Conservation (phyloP, 345 rosid species). For the Brassica carinata region DNA sequence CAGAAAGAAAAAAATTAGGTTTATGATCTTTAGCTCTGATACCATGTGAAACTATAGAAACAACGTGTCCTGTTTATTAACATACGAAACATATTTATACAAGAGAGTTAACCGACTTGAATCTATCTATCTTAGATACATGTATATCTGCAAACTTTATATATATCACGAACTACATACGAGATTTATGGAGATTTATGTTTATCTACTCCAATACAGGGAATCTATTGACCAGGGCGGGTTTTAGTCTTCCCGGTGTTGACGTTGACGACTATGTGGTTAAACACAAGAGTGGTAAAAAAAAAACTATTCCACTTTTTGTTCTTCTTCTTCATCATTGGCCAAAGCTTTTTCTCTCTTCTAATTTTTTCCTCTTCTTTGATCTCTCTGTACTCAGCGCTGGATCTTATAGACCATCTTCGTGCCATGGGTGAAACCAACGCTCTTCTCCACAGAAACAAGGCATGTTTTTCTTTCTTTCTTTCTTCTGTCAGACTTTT, state of each 20-base stretch:
- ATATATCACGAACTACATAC: too few relatives aligned
- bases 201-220: constrained; percentile 37
- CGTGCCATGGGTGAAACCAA: constrained; percentile 98
- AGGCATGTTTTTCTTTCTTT: constrained; percentile 44
- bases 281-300: constrained; percentile 75
- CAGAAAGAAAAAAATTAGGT: too few relatives aligned
- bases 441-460: constrained; percentile 82
- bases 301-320: constrained; percentile 12
- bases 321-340: background rate
- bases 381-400: constrained; percentile 47
- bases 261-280: constrained; percentile 91
- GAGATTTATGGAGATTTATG: too few relatives aligned
- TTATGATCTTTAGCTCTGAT: too few relatives aligned
- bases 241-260: constrained; percentile 90
- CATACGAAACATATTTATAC: too few relatives aligned
- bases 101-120: too few relatives aligned
- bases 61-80: too few relatives aligned
- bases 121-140: too few relatives aligned
- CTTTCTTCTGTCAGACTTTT: background rate
- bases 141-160: too few relatives aligned
- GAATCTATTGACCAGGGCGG: constrained; percentile 94
- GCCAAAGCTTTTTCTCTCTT: background rate
- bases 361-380: background rate
- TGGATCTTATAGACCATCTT: constrained; percentile 94
- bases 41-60: too few relatives aligned